Conservation (phyloP, 495 filamentous ascomycete species). For the Entonaema liquescens region DNA sequence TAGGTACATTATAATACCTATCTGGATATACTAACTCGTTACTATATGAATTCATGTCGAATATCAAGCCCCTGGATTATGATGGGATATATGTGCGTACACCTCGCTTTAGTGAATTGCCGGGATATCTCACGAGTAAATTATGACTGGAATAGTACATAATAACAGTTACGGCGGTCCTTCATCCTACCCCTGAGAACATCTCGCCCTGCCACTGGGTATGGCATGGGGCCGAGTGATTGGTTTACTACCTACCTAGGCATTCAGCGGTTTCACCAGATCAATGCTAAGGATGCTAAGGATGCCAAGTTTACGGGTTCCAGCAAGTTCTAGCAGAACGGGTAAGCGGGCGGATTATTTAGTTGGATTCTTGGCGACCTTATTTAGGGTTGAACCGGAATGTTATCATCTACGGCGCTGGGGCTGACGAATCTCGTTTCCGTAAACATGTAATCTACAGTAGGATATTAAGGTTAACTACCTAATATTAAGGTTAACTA, state of each 20-base stretch:
- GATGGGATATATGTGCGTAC: neutral
- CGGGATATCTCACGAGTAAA: no score
- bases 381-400: neutral
- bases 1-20: neutral
- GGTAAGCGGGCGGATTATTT: constrained; percentile 10
- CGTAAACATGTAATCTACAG: neutral
- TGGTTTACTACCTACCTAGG: constrained; percentile 6
- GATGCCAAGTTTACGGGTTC: constrained; percentile 18
- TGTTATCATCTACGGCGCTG: neutral
- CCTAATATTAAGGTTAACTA: no score
- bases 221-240: neutral
- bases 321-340: neutral
- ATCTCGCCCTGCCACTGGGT: neutral
- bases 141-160: neutral
- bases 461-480: no score
- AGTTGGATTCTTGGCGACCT: constrained; percentile 9
- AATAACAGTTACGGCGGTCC: neutral
- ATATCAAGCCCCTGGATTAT: neutral
- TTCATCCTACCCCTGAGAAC: constrained; percentile 9
- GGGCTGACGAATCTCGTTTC: neutral
- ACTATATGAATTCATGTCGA: neutral
- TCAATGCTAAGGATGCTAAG: neutral
- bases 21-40: neutral
- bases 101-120: neutral
- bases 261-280: neutral